A percentile compares a stretch with the other conserved stretches of the same genome.
These are phyloP conservation scores for Tilletia indica DNA, from an alignment of 1,284 basidiomycete species.

Conservation along the genomic window DNA sequence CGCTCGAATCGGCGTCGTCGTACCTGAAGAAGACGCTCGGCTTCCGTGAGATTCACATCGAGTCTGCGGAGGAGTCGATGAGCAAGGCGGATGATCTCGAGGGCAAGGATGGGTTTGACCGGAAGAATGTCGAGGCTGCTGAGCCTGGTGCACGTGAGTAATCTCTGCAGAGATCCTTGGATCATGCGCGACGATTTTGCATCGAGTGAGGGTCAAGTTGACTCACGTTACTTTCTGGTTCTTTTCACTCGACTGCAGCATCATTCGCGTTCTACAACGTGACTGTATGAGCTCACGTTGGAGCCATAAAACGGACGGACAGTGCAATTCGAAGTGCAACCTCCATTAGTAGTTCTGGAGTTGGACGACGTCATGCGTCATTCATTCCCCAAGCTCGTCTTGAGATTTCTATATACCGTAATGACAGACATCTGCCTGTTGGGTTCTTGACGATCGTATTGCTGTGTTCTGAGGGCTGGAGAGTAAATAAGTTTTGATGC, in stretches of 20 bases:
- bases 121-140: conserved; percentile 72
- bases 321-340: no score
- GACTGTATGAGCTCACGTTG: no score
- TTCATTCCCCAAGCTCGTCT: no score
- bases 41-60: conserved; percentile 70
- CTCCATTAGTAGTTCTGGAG: no score
- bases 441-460: no score
- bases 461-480: no score
- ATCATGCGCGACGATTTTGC: no score
- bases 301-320: no score
- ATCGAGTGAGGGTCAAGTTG: background rate
- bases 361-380: no score
- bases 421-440: no score
- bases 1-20: conserved; percentile 60
- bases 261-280: conserved; percentile 35
- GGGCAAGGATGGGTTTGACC: conserved; percentile 65
- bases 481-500: no score
- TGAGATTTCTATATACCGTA: no score
- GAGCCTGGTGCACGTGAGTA: conserved; percentile 68
- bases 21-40: conserved; percentile 83
- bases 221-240: background rate
- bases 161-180: background rate
- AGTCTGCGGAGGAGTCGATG: conserved; percentile 69
- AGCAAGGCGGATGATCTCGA: conserved; percentile 59
- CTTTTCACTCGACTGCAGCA: conserved; percentile 13